These are phyloP conservation scores for Neopestalotiopsis clavispora DNA, from an alignment of 2,329 filamentous ascomycete genomes.

Conservation along the genomic window DNA sequence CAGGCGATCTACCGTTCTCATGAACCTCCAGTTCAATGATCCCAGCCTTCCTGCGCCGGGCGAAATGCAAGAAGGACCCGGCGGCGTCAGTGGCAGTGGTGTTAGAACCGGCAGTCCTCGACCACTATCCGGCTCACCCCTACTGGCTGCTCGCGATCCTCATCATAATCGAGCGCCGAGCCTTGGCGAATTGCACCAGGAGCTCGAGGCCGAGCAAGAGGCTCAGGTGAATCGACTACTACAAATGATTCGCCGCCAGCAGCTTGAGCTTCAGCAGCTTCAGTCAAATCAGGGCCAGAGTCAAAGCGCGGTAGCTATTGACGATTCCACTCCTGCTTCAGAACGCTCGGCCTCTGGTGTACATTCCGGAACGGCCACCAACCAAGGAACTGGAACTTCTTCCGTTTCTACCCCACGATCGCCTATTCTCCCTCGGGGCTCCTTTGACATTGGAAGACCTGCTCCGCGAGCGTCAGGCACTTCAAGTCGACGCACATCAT, in stretches of 20 bases:
- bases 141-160: slow-evolving; percentile 52
- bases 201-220: slow-evolving; percentile 80
- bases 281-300: slow-evolving; percentile 46
- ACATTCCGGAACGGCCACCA: slow-evolving; percentile 40
- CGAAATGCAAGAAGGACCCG: slow-evolving; percentile 63
- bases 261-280: slow-evolving; percentile 70
- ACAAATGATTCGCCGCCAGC: slow-evolving; percentile 77
- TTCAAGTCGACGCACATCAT: slow-evolving; percentile 59
- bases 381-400: slow-evolving; percentile 33
- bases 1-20: slow-evolving; percentile 70
- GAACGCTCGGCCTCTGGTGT: slow-evolving; percentile 47
- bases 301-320: slow-evolving; percentile 49
- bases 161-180: slow-evolving; percentile 72
- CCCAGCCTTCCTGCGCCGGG: slow-evolving; percentile 69
- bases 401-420: slow-evolving; percentile 56
- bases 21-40: slow-evolving; percentile 77
- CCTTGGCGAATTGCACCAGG: slow-evolving; percentile 78
- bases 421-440: slow-evolving; percentile 57
- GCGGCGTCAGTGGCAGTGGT: slow-evolving; percentile 29
- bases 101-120: slow-evolving; percentile 47
- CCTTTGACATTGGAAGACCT: slow-evolving; percentile 62
- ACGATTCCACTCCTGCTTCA: slow-evolving; percentile 53
- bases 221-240: slow-evolving; percentile 80
- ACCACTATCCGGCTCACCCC: slow-evolving; percentile 52
- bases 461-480: slow-evolving; percentile 63